Conservation (phyloP, 2,329 filamentous ascomycete genomes). For the Proliferodiscus dingleyae region DNA sequence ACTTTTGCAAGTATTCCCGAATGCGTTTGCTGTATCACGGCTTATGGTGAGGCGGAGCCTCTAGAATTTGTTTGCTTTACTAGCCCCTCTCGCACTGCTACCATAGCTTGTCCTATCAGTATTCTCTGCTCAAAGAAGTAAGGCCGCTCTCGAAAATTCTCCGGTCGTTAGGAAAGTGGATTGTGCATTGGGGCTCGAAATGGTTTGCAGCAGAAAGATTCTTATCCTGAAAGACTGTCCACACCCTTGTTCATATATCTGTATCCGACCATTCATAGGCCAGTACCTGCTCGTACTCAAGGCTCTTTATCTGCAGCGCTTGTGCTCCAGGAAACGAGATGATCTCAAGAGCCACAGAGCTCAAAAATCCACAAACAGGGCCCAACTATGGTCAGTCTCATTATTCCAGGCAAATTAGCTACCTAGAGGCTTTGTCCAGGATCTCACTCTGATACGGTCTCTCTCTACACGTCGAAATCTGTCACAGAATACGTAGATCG, state of each 20-base stretch:
- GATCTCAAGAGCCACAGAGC: conserved; percentile 15
- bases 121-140: conserved; percentile 19
- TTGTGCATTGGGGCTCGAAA: conserved; percentile 17
- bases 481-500: conserved; percentile 10
- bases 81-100: conserved; percentile 14
- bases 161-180: conserved; percentile 12
- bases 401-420: conserved; percentile 9
- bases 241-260: not conserved
- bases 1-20: conserved; percentile 11
- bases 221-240: conserved; percentile 8
- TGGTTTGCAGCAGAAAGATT: conserved; percentile 16
- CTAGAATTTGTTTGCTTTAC: conserved; percentile 25
- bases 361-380: conserved; percentile 18
- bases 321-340: conserved; percentile 22
- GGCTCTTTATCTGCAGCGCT: conserved; percentile 19
- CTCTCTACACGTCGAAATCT: conserved; percentile 19
- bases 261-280: conserved; percentile 3
- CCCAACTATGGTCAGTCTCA: conserved; percentile 17
- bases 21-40: conserved; percentile 24
- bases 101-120: conserved; percentile 25
- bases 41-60: conserved; percentile 14
- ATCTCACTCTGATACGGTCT: not conserved
- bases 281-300: conserved; percentile 6
- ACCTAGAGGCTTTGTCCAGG: conserved; percentile 12
- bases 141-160: conserved; percentile 14